These are phyloP conservation scores for Jaenimonas drosophilae DNA, from an alignment of 208 protist species.

Conservation along the genomic window DNA sequence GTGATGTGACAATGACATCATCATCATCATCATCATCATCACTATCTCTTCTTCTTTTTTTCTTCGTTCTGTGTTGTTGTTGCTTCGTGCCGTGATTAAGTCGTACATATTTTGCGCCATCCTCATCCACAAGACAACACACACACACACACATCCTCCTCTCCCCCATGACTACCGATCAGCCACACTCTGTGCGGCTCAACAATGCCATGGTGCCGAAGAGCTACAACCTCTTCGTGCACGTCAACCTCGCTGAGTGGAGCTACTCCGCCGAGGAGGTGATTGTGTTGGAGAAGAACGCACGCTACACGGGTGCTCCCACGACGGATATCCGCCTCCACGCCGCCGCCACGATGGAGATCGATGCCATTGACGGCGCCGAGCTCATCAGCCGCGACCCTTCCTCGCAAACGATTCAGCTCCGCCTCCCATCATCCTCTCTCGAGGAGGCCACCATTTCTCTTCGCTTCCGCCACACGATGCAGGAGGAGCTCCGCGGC, in stretches of 20 bases:
- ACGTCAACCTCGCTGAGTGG: slow-evolving; percentile 62
- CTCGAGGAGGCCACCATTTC: slow-evolving; percentile 33
- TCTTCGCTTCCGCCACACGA: slow-evolving; percentile 69
- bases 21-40: no score
- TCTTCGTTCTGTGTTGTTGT: no score
- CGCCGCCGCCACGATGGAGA: slow-evolving; percentile 41
- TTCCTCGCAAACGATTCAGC: slow-evolving; percentile 35
- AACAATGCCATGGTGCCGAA: slow-evolving; percentile 65
- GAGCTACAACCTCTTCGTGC: slow-evolving; percentile 54
- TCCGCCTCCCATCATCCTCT: slow-evolving; percentile 33
- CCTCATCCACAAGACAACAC: no score
- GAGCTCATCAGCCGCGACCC: slow-evolving; percentile 32
- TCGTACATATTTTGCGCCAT: no score
- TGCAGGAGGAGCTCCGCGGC: slow-evolving; percentile 87
- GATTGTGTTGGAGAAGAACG: slow-evolving; percentile 38
- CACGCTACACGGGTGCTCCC: no score
- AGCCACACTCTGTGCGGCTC: no score
- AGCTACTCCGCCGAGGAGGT: slow-evolving; percentile 56
- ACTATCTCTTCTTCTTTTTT: no score
- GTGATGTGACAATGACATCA: no score
- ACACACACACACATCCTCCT: no score
- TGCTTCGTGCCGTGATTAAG: no score
- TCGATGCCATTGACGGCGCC: slow-evolving; percentile 35
- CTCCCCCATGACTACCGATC: no score
- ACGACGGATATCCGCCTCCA: slow-evolving; percentile 52